phyloP scores from a whole-genome alignment of 257 asterid genomes.

The Petrea volubilis region DNA sequence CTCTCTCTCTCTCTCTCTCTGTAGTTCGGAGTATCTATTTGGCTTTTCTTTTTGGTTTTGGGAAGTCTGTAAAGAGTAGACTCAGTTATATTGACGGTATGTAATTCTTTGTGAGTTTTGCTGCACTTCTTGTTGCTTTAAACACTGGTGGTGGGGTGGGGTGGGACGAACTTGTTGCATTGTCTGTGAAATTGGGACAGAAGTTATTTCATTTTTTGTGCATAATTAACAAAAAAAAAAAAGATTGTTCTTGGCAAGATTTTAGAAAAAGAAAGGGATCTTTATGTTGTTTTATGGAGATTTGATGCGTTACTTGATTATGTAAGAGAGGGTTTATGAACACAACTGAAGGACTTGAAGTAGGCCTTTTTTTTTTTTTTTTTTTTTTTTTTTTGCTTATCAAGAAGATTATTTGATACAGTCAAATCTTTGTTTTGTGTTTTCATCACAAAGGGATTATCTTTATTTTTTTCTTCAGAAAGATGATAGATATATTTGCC shows the following conservation, averaged over 20 bases:
- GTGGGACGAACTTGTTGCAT: background rate
- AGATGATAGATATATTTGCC: too few relatives aligned
- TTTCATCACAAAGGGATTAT: too few relatives aligned
- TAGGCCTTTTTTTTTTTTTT: background rate
- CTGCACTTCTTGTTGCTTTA: background rate
- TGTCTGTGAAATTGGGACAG: background rate
- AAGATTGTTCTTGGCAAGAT: background rate
- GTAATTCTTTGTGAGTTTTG: background rate
- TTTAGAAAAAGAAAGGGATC: background rate
- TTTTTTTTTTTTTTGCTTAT: too few relatives aligned
- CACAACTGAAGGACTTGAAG: background rate
- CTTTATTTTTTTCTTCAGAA: too few relatives aligned
- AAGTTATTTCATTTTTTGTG: background rate
- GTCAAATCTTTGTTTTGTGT: too few relatives aligned
- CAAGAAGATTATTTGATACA: too few relatives aligned
- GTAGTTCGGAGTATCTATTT: background rate
- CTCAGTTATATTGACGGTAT: constrained; percentile 14
- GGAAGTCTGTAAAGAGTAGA: background rate
- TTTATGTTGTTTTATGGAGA: background rate
- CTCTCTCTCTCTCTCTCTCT: background rate
- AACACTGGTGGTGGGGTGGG: background rate
- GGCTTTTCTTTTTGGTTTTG: background rate
- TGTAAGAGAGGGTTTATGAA: background rate
- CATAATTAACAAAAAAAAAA: background rate
- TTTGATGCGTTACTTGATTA: constrained; percentile 4